Conservation (phyloP, 164 flowering plant genomes). For the Vitis amurensis region DNA sequence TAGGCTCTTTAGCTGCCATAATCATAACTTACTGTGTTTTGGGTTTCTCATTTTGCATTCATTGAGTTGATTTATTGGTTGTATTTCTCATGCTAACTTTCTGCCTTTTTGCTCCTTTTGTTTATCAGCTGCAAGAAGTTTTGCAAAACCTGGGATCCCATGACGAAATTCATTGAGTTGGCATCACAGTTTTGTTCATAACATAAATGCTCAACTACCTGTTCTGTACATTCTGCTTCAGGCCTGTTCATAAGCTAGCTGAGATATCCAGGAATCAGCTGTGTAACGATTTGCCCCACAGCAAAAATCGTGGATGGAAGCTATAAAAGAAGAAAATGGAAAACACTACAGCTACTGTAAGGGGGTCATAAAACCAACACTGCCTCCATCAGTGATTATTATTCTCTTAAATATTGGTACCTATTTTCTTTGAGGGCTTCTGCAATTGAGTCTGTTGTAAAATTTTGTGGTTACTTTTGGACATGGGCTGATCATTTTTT, state of each 20-base stretch:
- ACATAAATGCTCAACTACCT: neutral
- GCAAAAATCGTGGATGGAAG: neutral
- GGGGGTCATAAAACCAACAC: neutral
- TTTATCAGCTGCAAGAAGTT: conserved; percentile 31
- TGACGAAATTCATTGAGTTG: neutral
- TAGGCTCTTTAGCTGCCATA: no score
- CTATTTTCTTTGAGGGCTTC: neutral
- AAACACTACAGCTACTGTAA: neutral
- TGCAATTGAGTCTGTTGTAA: neutral
- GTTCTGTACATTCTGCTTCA: conserved; percentile 12
- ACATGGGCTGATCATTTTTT: neutral
- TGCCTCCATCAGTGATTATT: conserved; percentile 1
- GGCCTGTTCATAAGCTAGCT: neutral
- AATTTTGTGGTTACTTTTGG: neutral
- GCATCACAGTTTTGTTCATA: neutral
- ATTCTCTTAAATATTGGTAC: neutral
- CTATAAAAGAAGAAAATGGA: neutral
- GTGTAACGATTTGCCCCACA: neutral
- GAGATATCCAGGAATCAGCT: neutral
- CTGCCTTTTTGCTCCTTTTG: neutral
- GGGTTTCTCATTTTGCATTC: neutral
- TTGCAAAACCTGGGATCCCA: conserved; percentile 20
- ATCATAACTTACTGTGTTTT: neutral
- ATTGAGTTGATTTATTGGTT: neutral
- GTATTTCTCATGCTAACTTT: neutral